These are phyloP conservation scores for Penicillium digitatum DNA, from an alignment of 2,329 filamentous ascomycete genomes.

Conservation along the genomic window DNA sequence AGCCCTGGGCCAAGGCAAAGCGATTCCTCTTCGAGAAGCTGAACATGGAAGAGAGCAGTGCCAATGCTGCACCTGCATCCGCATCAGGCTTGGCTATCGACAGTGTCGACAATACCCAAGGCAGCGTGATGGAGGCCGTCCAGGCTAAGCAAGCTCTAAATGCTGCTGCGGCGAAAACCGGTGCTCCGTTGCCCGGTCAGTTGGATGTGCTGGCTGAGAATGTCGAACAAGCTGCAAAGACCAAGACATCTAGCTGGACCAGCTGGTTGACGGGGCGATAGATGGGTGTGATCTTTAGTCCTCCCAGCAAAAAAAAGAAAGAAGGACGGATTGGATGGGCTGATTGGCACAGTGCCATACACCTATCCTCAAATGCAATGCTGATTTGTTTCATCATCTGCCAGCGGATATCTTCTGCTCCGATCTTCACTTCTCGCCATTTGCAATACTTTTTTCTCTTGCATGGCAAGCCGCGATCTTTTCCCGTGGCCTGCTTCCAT, in stretches of 20 bases:
- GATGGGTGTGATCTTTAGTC: neutral
- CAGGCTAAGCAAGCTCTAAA: conserved; percentile 37
- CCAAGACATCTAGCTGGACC: conserved; percentile 37
- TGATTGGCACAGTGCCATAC: neutral
- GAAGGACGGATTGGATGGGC: neutral
- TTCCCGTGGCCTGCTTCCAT: conserved; percentile 23
- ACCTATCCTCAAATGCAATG: neutral
- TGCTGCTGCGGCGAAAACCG: conserved; percentile 23
- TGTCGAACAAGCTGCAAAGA: conserved; percentile 35
- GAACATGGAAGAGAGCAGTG: conserved; percentile 33
- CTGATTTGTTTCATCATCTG: neutral
- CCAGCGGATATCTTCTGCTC: neutral
- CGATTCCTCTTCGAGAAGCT: conserved; percentile 38
- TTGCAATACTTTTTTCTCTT: conserved; percentile 17
- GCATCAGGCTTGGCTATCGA: conserved; percentile 8
- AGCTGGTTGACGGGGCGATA: conserved; percentile 41
- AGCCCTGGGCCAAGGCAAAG: conserved; percentile 39
- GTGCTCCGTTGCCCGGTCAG: conserved; percentile 23
- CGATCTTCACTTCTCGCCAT: conserved; percentile 4
- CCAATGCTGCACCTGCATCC: conserved; percentile 7
- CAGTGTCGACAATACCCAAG: conserved; percentile 14
- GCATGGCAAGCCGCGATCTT: conserved; percentile 20
- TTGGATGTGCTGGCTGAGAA: conserved; percentile 37
- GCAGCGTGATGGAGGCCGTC: conserved; percentile 34
- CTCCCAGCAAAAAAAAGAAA: conserved; percentile 3